phyloP scores from a whole-genome alignment of 345 rosid species.

The Stellera chamaejasme region DNA sequence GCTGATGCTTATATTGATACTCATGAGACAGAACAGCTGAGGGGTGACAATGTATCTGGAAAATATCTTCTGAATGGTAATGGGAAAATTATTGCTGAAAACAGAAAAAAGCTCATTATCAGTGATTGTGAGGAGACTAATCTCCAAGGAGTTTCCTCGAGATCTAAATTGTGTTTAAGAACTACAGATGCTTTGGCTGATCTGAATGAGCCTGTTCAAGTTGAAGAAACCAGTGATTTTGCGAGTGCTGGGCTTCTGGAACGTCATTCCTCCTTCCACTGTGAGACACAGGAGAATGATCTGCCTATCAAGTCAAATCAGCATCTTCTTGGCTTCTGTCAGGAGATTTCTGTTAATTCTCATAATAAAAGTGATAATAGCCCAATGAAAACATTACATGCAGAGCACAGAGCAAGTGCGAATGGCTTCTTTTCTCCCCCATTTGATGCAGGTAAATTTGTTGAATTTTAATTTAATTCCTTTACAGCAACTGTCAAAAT shows the following conservation, averaged over 20 bases:
- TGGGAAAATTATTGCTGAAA: conserved; percentile 26
- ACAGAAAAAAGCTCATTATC: conserved; percentile 24
- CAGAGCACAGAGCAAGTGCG: conserved; percentile 23
- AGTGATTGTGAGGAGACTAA: conserved; percentile 27
- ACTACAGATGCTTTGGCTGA: conserved; percentile 45
- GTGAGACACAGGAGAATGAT: conserved; percentile 28
- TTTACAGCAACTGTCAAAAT: background rate
- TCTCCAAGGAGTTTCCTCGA: conserved; percentile 26
- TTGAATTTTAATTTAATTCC: conserved; percentile 9
- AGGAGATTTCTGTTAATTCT: conserved; percentile 26
- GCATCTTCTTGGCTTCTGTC: conserved; percentile 30
- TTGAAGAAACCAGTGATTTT: conserved; percentile 38
- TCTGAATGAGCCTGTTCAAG: conserved; percentile 69
- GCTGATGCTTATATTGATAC: conserved; percentile 65
- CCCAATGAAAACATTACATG: conserved; percentile 10
- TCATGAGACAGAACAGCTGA: conserved; percentile 32
- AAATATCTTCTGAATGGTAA: conserved; percentile 37
- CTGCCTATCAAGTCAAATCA: conserved; percentile 22
- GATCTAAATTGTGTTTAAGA: conserved; percentile 33
- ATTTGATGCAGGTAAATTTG: conserved; percentile 47
- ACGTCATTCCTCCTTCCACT: conserved; percentile 19
- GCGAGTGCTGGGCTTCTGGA: conserved; percentile 24
- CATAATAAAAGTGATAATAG: conserved; percentile 24
- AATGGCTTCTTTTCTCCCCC: conserved; percentile 33
- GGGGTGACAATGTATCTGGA: conserved; percentile 28